These are phyloP conservation scores for Otatea glauca DNA, from an alignment of 176 grass and related monocot genomes.

Conservation along the genomic window DNA sequence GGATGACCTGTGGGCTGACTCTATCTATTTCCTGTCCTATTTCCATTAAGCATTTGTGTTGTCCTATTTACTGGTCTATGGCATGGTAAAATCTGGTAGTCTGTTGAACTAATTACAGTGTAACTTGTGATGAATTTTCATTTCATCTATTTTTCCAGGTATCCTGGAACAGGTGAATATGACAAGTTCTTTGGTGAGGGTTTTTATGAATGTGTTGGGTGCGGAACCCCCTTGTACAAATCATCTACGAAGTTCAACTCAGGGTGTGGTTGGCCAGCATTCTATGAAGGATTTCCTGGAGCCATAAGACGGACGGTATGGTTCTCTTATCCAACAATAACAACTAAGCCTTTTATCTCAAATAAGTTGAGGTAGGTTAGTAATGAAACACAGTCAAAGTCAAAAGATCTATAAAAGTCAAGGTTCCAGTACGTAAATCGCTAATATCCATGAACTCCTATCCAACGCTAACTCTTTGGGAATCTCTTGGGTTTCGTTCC, in stretches of 20 bases:
- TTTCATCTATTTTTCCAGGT: conserved; percentile 53
- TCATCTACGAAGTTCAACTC: conserved; percentile 92
- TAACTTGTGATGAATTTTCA: background rate
- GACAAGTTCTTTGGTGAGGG: conserved; percentile 74
- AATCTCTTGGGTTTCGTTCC: too few species aligned
- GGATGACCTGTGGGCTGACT: background rate
- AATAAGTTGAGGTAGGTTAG: too few species aligned
- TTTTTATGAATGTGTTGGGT: conserved; percentile 78
- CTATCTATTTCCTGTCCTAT: background rate
- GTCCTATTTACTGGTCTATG: background rate
- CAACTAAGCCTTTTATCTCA: too few species aligned
- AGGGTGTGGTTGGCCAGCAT: conserved; percentile 97
- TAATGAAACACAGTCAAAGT: too few species aligned
- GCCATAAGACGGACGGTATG: conserved; percentile 69
- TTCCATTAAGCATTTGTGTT: conserved; percentile 13
- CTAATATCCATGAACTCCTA: too few species aligned
- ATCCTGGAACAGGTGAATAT: conserved; percentile 84
- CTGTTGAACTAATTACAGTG: conserved; percentile 23
- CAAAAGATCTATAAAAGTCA: too few species aligned
- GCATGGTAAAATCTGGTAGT: conserved; percentile 20
- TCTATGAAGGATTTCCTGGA: conserved; percentile 85
- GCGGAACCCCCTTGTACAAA: conserved; percentile 84
- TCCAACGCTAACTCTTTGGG: too few species aligned
- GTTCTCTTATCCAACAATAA: background rate
- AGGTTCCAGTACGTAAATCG: too few species aligned